Evolutionary conservation across 176 grass and related monocot species (phyloP).

Genomic region (Pontederia crassipes): DNA sequence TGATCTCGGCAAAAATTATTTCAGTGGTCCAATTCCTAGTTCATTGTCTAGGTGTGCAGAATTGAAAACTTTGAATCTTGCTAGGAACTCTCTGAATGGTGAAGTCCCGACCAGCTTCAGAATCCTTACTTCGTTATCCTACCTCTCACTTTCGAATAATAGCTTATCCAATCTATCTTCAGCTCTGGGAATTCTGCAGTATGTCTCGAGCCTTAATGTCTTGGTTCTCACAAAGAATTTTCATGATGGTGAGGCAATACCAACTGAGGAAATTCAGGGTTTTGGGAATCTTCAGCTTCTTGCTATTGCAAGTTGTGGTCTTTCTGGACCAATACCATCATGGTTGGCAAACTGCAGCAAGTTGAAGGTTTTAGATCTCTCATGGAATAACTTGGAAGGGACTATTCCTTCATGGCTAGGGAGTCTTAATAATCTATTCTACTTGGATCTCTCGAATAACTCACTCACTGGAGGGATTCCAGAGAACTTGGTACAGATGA

Average conservation of each 20-base stretch:
- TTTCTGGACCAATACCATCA: constrained; percentile 2
- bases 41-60: constrained; percentile 22
- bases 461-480: constrained; percentile 1
- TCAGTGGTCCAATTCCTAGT: constrained; percentile 33
- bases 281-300: constrained; percentile 38
- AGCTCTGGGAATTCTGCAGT: constrained; percentile 36
- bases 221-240: constrained; percentile 56
- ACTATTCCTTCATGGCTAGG: constrained; percentile 11
- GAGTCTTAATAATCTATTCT: constrained; percentile 1
- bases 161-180: constrained; percentile 43
- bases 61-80: constrained; percentile 47
- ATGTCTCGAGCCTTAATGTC: constrained; percentile 36
- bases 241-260: constrained; percentile 30
- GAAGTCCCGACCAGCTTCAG: constrained; percentile 39
- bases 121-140: constrained; percentile 29
- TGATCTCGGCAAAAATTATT: constrained; percentile 27
- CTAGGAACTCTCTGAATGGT: constrained; percentile 40
- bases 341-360: constrained; percentile 11
- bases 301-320: constrained; percentile 19
- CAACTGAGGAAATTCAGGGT: constrained; percentile 14
- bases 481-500: constrained; percentile 4
- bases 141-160: constrained; percentile 52
- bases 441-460: constrained; percentile 11
- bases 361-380: constrained; percentile 7
- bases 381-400: constrained; percentile 6